Percentiles rank a stretch among this genome's conserved stretches.
Evolutionary conservation across 352 stramenopile genomes (phyloP).

Genomic region (Pythium folliculosum): DNA sequence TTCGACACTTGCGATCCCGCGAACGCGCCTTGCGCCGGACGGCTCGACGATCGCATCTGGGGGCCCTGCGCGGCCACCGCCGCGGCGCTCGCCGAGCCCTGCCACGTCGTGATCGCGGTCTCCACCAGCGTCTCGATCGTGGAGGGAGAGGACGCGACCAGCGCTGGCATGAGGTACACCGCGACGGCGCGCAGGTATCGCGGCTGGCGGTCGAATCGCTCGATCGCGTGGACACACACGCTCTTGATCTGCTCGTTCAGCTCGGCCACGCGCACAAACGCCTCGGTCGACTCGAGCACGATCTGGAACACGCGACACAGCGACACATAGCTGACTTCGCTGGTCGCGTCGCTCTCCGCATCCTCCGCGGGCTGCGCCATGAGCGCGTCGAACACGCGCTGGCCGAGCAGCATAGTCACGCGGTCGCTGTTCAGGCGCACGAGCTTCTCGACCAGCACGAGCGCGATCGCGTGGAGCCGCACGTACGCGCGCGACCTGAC

Average conservation of each 20-base stretch:
- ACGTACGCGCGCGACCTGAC: constrained; percentile 18
- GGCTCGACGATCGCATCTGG: constrained; percentile 19
- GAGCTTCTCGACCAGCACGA: constrained; percentile 22
- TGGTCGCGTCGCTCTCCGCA: constrained; percentile 1
- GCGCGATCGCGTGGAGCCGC: constrained; percentile 28
- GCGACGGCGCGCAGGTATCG: constrained; percentile 48
- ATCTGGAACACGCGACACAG: constrained; percentile 54
- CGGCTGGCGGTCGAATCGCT: constrained; percentile 38
- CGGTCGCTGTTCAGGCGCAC: constrained; percentile 17
- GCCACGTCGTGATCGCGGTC: constrained; percentile 25
- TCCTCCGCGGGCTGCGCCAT: constrained; percentile 7
- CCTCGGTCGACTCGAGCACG: constrained; percentile 20
- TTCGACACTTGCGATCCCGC: constrained; percentile 35
- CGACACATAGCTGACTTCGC: constrained; percentile 40
- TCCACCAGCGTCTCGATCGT: constrained; percentile 21
- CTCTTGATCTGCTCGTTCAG: constrained; percentile 23
- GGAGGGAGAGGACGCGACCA: constrained; percentile 29
- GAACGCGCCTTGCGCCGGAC: constrained; percentile 15
- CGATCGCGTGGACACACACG: constrained; percentile 46
- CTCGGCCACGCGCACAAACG: constrained; percentile 22
- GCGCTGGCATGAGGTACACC: constrained; percentile 46
- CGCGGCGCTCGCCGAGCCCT: constrained; percentile 15
- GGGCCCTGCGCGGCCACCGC: constrained; percentile 1
- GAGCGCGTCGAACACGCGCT: constrained; percentile 24
- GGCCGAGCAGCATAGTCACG: constrained; percentile 19